Evolutionary conservation across 192 early-diverging fungal species (phyloP), one percentile per base, ranked within the genome.

Genomic region (Chytriomyces sp.): DNA sequence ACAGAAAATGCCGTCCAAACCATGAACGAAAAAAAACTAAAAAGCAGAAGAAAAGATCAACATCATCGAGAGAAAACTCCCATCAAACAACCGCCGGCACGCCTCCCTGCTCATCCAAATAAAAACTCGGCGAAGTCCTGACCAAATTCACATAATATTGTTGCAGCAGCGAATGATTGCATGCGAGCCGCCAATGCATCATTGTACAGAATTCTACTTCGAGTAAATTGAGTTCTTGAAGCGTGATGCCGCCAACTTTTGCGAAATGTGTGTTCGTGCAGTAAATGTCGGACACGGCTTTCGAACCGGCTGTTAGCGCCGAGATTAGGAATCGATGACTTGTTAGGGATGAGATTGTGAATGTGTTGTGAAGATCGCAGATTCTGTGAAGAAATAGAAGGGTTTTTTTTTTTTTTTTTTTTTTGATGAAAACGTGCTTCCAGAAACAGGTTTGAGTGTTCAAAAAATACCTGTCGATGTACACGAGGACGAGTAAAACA

Each of bases 401-500:
- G 57, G 60, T 48, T 7, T 24, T 10, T 10, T n/a, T n/a, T 20
- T 20, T 69, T 11, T 11, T n/a, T 11, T 9, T 43, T 66, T 43
- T 35, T 43, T 53, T 7, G 9, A 20, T 9, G 8, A 9, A 9
- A 16, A 9, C 24, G 8, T 16, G 10, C 28, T 16, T 9, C 11
- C 8, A 64, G 63, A 16, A 24, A 9, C 24, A 9, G 28, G 9
- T 24, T 16, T 20, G n/a, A n/a, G n/a, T n/a, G n/a, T n/a, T n/a
- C n/a, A n/a, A n/a, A n/a, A n/a, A n/a, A n/a, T 92, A 95, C 74
- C 95, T 94, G 81, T 99, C 97, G 67, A 99, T 94, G 71, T 96
- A 99, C 43, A 99, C 91, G 4, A 99, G 86, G 44, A 97, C 78
- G 43, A 96, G 88, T 1, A 99, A 78, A 7, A 99, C 76, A 75